Evolutionary conservation across 2,329 filamentous ascomycete species (phyloP).

Genomic region (Cladosporium phlei): DNA sequence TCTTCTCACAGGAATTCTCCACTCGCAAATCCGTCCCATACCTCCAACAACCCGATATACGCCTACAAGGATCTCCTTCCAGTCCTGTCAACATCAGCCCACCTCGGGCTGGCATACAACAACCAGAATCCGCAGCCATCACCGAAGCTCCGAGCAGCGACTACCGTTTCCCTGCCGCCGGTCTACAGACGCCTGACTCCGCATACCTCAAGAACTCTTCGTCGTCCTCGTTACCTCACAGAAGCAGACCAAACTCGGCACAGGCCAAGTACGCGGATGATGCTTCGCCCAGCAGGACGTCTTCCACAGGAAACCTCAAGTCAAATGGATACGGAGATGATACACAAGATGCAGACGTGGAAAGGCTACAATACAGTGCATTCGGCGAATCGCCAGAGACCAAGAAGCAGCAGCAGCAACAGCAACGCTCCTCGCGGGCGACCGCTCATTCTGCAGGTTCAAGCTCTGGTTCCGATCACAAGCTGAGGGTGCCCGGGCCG

Average conservation of each 20-base stretch:
- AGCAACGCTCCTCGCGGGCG: conserved; percentile 29
- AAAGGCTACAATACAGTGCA: conserved; percentile 47
- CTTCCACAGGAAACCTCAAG: conserved; percentile 18
- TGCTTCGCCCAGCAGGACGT: conserved; percentile 14
- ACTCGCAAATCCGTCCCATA: conserved; percentile 7
- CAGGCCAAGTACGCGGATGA: conserved; percentile 13
- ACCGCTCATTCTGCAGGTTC: conserved; percentile 29
- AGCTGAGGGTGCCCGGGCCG: conserved; percentile 43
- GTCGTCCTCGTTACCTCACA: conserved; percentile 19
- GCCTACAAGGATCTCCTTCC: conserved; percentile 29
- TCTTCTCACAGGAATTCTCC: conserved; percentile 6
- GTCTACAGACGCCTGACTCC: conserved; percentile 24
- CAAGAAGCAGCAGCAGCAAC: conserved; percentile 22
- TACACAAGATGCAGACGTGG: conserved; percentile 23
- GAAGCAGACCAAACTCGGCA: conserved; percentile 16
- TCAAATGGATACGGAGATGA: conserved; percentile 6
- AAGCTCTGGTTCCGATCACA: conserved; percentile 24
- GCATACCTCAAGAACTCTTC: conserved; percentile 15
- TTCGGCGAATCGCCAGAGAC: conserved; percentile 36
- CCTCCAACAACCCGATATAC: conserved; percentile 22
- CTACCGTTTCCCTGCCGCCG: conserved; percentile 16
- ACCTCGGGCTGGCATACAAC: conserved; percentile 25
- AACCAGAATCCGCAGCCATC: conserved; percentile 28
- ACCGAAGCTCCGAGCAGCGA: conserved; percentile 11
- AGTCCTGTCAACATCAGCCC: conserved; percentile 32